Evolutionary conservation across 805 yeast genomes (phyloP), one percentile per base, ranked within the genome.

Genomic region (Teunomyces kruisii): DNA sequence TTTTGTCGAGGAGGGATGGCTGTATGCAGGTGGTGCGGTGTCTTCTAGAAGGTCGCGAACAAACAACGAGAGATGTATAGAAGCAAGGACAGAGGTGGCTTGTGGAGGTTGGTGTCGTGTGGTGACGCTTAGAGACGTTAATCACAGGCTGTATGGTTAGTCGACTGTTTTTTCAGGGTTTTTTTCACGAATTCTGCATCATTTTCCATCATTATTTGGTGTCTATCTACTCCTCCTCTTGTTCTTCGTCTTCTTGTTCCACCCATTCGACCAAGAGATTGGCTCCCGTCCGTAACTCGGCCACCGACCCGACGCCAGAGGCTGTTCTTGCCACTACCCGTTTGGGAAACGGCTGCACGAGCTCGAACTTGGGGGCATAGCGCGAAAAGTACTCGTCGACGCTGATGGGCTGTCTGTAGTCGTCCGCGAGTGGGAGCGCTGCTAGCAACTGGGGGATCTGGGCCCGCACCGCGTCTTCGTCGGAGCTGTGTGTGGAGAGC

Each of bases 291-390:
- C 58, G 57, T 27, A 72, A 59, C 4, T 40, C 48, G 9, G 32
- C 37, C 13, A 51, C 41, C 12, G 33, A 32, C 3, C 16, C 13
- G 10, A 26, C 22, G 9, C 27, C 17, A 2, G 32, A 10, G 3
- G 16, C 32, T 9, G 15, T 32, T 1, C 42, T 17, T 6, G 54
- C 48, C 17, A 64, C 54, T 2, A 61, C 59, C 44, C 60, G 61
- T 49, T 67, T 70, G 9, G 77, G 77, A 40, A 67, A 66, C 9
- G 75, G 76, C 46, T 70, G 74, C 41, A 71, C 54, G 7, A 72
- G 43, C 45, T 72, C 75, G 47, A 72, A 72, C 27, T 55, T 48
- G 45, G 68, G 68, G 7, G 54, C 51, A 46, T 60, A 69, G 27
- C 51, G 43, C 4, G 50, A 50, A 32, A 52, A 50, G 51, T 61